phyloP scores from a whole-genome alignment of 306 rosid species.

The Prunus dulcis region DNA sequence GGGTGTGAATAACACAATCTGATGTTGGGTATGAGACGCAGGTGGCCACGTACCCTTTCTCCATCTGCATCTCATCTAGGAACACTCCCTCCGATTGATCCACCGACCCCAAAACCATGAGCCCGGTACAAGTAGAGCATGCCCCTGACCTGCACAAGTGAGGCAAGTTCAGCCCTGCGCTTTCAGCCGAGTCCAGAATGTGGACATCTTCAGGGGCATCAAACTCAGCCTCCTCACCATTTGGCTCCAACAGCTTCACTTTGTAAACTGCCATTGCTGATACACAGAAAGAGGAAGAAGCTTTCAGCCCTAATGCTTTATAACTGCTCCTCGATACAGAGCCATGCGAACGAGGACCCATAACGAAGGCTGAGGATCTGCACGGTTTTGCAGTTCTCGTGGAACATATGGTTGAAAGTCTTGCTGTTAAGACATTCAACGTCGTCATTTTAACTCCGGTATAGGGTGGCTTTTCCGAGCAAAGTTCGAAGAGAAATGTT shows the following conservation, averaged over 20 bases:
- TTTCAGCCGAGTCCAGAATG: conserved; percentile 74
- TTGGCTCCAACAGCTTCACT: conserved; percentile 63
- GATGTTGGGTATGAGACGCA: conserved; percentile 59
- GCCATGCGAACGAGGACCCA: conserved; percentile 25
- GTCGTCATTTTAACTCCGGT: background rate
- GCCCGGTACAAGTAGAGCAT: conserved; percentile 77
- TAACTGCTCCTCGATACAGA: conserved; percentile 37
- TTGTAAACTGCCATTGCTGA: conserved; percentile 54
- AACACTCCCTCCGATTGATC: conserved; percentile 69
- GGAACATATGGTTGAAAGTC: conserved; percentile 32
- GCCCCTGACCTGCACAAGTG: conserved; percentile 82
- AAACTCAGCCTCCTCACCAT: conserved; percentile 53
- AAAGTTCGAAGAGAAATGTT: background rate
- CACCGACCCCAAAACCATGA: conserved; percentile 38
- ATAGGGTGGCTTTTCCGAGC: background rate
- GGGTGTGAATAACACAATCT: conserved; percentile 60
- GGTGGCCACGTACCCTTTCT: conserved; percentile 51
- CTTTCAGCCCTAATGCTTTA: conserved; percentile 49
- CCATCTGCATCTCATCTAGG: conserved; percentile 55
- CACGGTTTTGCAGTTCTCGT: conserved; percentile 16
- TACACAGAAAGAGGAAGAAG: conserved; percentile 41
- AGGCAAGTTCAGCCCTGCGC: conserved; percentile 69
- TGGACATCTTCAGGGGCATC: conserved; percentile 64
- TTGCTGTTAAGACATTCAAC: conserved; percentile 26
- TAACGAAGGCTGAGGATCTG: conserved; percentile 32